Percentiles rank a stretch among this genome's conserved stretches.
Evolutionary conservation across 2,329 filamentous ascomycete genomes (phyloP).

Genomic region (Aspergillus hortae): DNA sequence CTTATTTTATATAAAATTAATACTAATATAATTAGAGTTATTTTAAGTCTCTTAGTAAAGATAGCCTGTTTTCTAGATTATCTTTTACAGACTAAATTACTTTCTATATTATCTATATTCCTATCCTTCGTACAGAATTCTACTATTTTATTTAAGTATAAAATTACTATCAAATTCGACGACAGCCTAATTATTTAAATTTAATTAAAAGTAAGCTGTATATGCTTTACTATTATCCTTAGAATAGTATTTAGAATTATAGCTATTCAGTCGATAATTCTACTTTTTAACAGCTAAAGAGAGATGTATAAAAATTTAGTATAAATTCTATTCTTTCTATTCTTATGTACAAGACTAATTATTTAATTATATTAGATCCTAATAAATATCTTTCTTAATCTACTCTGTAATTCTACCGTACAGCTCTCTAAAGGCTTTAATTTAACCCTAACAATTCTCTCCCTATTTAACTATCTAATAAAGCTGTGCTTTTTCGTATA

Average conservation of each 20-base stretch:
- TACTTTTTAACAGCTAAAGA: neutral
- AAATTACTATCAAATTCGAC: slow-evolving; percentile 12
- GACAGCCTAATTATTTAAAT: slow-evolving; percentile 7
- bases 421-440: slow-evolving; percentile 7
- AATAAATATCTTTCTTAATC: slow-evolving; percentile 10
- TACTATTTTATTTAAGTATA: slow-evolving; percentile 7
- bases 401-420: slow-evolving; percentile 5
- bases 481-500: neutral
- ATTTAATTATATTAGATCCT: neutral
- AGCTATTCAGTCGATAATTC: neutral
- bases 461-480: neutral
- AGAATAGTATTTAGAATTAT: slow-evolving; percentile 3
- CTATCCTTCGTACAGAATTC: slow-evolving; percentile 6
- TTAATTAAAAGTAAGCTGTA: slow-evolving; percentile 7
- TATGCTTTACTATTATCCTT: slow-evolving; percentile 11
- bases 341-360: neutral
- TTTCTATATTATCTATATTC: slow-evolving; percentile 11
- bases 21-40: too few species aligned
- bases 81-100: slow-evolving; percentile 7
- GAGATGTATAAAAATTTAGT: neutral
- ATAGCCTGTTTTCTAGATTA: too few species aligned
- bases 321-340: neutral
- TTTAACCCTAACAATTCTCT: slow-evolving; percentile 9
- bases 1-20: too few species aligned
- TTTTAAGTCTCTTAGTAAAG: too few species aligned